These are phyloP conservation scores for Bauhinia variegata DNA, from an alignment of 306 rosid species.

Conservation along the genomic window DNA sequence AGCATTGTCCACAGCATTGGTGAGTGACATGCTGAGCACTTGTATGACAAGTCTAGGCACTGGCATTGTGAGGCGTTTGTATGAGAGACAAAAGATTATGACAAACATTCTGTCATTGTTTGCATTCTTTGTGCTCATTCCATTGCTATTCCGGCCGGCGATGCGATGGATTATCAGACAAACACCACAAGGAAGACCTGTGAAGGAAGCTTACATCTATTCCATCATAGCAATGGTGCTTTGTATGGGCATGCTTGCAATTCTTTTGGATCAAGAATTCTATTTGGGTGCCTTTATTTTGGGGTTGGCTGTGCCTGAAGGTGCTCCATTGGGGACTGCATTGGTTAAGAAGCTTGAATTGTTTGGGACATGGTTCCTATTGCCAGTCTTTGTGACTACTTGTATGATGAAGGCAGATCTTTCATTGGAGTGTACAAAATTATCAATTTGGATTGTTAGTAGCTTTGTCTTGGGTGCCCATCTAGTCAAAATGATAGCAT, in stretches of 20 bases:
- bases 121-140: background rate
- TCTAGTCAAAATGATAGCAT: conserved; percentile 28
- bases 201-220: conserved; percentile 24
- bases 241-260: background rate
- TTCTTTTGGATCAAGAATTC: background rate
- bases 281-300: conserved; percentile 43
- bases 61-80: background rate
- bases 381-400: conserved; percentile 46
- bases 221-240: conserved; percentile 16
- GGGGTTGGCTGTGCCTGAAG: conserved; percentile 52
- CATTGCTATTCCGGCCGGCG: conserved; percentile 22
- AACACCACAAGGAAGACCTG: conserved; percentile 42
- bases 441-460: background rate
- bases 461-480: conserved; percentile 2
- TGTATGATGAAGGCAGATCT: conserved; percentile 42
- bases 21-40: conserved; percentile 29
- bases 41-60: too few relatives aligned
- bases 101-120: background rate
- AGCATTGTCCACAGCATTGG: conserved; percentile 45
- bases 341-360: conserved; percentile 34
- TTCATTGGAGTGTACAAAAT: background rate
- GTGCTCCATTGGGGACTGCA: conserved; percentile 50
- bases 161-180: conserved; percentile 35
- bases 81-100: background rate
- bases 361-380: conserved; percentile 29